Conservation (phyloP, 768 basidiomycete genomes). For the Kwoniella pini region DNA sequence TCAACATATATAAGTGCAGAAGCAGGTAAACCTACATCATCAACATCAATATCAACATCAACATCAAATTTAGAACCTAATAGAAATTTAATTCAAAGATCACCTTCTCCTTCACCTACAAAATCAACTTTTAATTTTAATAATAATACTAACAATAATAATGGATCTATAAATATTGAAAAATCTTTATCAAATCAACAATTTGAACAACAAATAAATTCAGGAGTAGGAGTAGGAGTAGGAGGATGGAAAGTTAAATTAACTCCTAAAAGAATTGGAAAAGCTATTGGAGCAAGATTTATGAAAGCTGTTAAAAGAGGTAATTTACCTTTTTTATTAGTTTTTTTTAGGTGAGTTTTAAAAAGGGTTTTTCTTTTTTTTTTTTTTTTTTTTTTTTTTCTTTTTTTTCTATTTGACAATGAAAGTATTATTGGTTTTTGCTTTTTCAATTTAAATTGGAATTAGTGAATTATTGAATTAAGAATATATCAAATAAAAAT, state of each 20-base stretch:
- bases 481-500: too few species aligned
- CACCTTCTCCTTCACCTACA: conserved; percentile 17
- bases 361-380: too few species aligned
- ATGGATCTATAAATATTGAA: conserved; percentile 2
- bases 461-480: too few species aligned
- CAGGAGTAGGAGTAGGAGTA: too few species aligned
- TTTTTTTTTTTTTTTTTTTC: too few species aligned
- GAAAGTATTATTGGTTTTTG: too few species aligned
- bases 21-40: conserved; percentile 3
- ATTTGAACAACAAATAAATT: neutral
- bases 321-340: conserved; percentile 48
- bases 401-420: too few species aligned
- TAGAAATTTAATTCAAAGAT: conserved; percentile 10
- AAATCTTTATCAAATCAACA: conserved; percentile 1
- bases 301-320: conserved; percentile 41
- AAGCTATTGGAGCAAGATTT: conserved; percentile 35
- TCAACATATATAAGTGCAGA: conserved; percentile 17
- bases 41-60: too few species aligned
- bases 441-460: too few species aligned
- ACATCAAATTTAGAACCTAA: neutral
- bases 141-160: neutral
- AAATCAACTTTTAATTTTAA: conserved; percentile 17
- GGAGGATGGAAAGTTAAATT: conserved; percentile 1
- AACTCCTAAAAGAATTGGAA: conserved; percentile 28
- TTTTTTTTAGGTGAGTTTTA: conserved; percentile 51